Base-by-base conservation (phyloP, 331 rosid genomes). In the Prunus yedoensis region DNA sequence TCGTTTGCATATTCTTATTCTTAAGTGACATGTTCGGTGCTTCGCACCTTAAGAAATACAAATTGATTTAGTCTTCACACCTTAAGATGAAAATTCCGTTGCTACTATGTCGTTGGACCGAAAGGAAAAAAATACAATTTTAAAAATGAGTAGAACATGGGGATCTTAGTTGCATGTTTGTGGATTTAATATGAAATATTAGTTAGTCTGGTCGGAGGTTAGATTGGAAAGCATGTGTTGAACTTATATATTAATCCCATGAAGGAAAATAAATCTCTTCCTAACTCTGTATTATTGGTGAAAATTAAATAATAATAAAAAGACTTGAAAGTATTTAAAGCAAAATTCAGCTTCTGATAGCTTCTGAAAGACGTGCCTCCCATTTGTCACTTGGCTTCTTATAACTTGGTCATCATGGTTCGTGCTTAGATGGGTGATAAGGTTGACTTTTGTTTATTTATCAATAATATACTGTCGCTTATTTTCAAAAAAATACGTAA, bases 181-280 rank as follows among this genome's bases (percentile, higher is more conserved):
- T 27, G 68, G 49, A 64, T 69, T 54, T 63, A 47, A 74, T 70
- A 75, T n/a, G 41, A 11, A 15, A 27, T 58, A n/a, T 38, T 60
- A 23, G 87, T 66, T 78, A 79, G 82, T 78, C 70, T 70, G 78
- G 84, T 83, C 80, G 81, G 83, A 61, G 32, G 81, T 76, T 82
- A 30, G 79, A 50, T 43, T 71, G 57, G 83, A 78, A 81, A 64
- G 65, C 51, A 66, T 30, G 88, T 65, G 85, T 77, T 59, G 0
- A 57, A 10, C 47, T 49, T 18, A 30, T 64, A 32, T 1, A 54
- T 68, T 74, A 57, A 52, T 10, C 18, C 62, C 28, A 30, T 1
- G 30, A 30, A 18, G 28, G 18, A 35, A 18, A 53, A n/a, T 30
- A 21, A 32, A n/a, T 28, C 64, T 2, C 5, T 20, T 38, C 20